Evolutionary conservation across 2,329 filamentous ascomycete species (phyloP), one percentile per base, ranked within the genome.

Genomic region (Erysiphe pulchra): DNA sequence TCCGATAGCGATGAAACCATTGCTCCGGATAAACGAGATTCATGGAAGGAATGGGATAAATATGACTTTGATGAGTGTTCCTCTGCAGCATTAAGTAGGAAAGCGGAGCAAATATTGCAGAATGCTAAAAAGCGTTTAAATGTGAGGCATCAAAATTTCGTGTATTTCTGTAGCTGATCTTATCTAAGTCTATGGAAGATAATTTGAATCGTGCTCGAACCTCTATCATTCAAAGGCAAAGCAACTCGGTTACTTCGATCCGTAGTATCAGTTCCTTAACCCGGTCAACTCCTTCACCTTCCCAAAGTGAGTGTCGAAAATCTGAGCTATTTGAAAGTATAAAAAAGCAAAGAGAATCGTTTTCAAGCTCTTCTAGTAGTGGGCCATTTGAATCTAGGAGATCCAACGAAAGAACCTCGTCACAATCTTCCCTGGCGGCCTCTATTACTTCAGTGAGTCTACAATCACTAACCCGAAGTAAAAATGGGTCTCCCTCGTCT

Each of bases 91-190:
- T 63, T 92, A 50, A 87, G 83, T 59, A 77, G 78, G 52, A 74
- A 84, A 54, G 86, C 86, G 1, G 86, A 94, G 58, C 69, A 86
- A 56, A 94, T 94, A 57, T 68, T 95, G 46, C 83, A 85, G 47
- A 93, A 92, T 61, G 87, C 87, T 31, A 94, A 94, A 64, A 78
- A 76, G 59, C 71, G 85, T 53, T 67, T 95, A 49, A 90, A 82
- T 57, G 84, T 92, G 68, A 60, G 81, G 62, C 34, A 16, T 44
- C 31, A 18, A 14, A 45, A 32, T 32, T 45, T 11, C 37, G 24
- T 31, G 28, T 28, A 11, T 31, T 17, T 6, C 14, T 30, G 14
- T n/a, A 7, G 37, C 14, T 46, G 33, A 47, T 47, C 38, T 50
- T 56, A 43, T 37, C 47, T 18, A 59, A 92, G 84, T 80, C 82